These are phyloP conservation scores for Venturia carpophila DNA, from an alignment of 2,329 filamentous ascomycete genomes.

Conservation along the genomic window DNA sequence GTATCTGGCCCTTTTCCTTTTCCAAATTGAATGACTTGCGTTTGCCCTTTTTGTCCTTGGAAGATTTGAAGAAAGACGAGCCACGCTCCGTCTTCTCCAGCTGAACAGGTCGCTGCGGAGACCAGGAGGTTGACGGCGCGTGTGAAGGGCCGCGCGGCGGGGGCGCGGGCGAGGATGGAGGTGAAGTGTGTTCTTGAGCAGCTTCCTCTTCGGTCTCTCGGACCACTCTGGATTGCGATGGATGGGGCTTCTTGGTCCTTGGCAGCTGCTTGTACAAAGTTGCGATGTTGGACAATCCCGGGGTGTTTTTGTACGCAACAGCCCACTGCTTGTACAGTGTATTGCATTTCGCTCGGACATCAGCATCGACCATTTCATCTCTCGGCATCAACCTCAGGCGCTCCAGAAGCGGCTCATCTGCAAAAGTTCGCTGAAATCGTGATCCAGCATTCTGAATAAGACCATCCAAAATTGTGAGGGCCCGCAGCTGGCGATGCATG, in stretches of 20 bases:
- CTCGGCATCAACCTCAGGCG: slow-evolving; percentile 81
- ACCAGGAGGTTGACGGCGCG: slow-evolving; percentile 17
- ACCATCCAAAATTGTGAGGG: slow-evolving; percentile 81
- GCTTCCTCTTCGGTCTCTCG: slow-evolving; percentile 71
- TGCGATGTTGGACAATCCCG: slow-evolving; percentile 73
- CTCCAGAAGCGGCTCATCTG: slow-evolving; percentile 85
- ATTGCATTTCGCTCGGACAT: slow-evolving; percentile 83
- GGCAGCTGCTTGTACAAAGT: slow-evolving; percentile 65
- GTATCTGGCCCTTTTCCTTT: slow-evolving; percentile 78
- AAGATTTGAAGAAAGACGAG: slow-evolving; percentile 38
- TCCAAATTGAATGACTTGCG: slow-evolving; percentile 70
- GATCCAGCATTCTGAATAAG: slow-evolving; percentile 90
- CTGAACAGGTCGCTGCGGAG: slow-evolving; percentile 23
- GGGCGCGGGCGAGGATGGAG: slow-evolving; percentile 26
- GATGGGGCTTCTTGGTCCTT: slow-evolving; percentile 50
- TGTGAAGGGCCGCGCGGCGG: slow-evolving; percentile 20
- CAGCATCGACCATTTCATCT: slow-evolving; percentile 72
- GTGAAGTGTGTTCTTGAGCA: slow-evolving; percentile 44
- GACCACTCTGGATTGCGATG: slow-evolving; percentile 75
- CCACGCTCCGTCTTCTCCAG: slow-evolving; percentile 24
- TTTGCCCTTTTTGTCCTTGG: slow-evolving; percentile 47
- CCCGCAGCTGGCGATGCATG: slow-evolving; percentile 82
- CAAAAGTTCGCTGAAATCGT: slow-evolving; percentile 78
- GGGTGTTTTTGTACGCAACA: slow-evolving; percentile 67
- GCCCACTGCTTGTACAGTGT: slow-evolving; percentile 84